Evolutionary conservation across 2,329 filamentous ascomycete species (phyloP).

Genomic region (Colletotrichum theobromicola): DNA sequence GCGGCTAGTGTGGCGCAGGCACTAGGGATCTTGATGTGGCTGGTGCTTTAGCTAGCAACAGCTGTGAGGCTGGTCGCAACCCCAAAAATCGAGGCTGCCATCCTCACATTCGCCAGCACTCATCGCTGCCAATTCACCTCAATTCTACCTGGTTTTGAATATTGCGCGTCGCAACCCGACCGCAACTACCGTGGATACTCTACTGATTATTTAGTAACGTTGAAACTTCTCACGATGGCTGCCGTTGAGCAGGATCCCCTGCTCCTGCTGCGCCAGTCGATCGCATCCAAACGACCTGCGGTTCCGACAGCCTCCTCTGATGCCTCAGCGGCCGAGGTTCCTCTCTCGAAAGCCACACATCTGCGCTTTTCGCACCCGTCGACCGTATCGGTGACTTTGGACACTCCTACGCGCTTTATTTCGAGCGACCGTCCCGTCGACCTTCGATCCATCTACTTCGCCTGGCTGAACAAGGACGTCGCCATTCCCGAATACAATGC

Average conservation of each 20-base stretch:
- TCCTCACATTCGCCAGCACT: background rate
- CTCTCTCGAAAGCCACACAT: conserved; percentile 78
- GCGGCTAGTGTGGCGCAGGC: background rate
- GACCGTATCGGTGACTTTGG: conserved; percentile 70
- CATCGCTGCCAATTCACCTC: background rate
- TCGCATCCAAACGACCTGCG: conserved; percentile 72
- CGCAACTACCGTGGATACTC: background rate
- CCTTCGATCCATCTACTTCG: conserved; percentile 93
- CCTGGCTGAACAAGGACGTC: conserved; percentile 91
- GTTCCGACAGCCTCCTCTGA: conserved; percentile 77
- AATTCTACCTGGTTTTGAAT: background rate
- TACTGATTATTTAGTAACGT: background rate
- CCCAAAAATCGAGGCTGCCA: conserved; percentile 13
- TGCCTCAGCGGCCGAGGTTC: conserved; percentile 63
- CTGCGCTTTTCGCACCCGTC: conserved; percentile 72
- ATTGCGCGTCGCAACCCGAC: background rate
- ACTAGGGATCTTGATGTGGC: background rate
- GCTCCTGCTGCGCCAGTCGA: conserved; percentile 81
- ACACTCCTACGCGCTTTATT: conserved; percentile 82
- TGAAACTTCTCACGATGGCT: conserved; percentile 52
- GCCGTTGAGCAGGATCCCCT: conserved; percentile 75
- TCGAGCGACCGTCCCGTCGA: conserved; percentile 80
- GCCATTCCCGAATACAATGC: conserved; percentile 91
- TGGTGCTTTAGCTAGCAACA: background rate
- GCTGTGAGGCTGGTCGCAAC: background rate